Base-by-base conservation (phyloP, 805 yeast genomes). In the Monosporozyma servazzii region DNA sequence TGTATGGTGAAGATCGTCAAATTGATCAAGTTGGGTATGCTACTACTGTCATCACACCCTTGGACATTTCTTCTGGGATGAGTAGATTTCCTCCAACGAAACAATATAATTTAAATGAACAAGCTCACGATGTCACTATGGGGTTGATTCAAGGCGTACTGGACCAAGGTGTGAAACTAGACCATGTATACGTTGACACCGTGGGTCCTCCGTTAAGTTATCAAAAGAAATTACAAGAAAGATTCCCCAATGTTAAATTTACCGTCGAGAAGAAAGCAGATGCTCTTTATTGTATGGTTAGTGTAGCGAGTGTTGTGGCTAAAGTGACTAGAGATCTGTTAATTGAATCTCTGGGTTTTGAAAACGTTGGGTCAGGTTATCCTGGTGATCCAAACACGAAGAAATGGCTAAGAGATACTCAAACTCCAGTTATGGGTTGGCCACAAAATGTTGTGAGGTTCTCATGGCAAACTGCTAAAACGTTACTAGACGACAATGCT, bases 261-360 rank as follows among this genome's bases (percentile, higher is more conserved):
- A 84, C 88, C 0, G 99, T 93, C 6, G 80, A 96, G 8, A 93
- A 93, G 63, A 93, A 93, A 64, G 99, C 99, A 0, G 99, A 93
- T 71, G 82, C 96, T 18, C 64, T 88, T 18, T 93, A 76, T 64
- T 96, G 98, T 1, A 82, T 88, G 50, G 99, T 93, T 7, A 85
- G 95, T 64, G 86, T 95, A 1, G 99, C 99, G 0, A 85, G 95
- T 20, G 87, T 93, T 47, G 90, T 90, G 45, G 99, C 99, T 9
- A 93, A 93, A 64, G 99, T 93, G 6, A 89, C 98, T 0, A 77
- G 99, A 62, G 99, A 93, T 65, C 67, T 78, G 45, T 75, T 49
- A 55, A 65, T 52, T 41, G 73, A 51, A 52, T 60, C 53, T 25
- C 56, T 54, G 18, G 55, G 55, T 6, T 21, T 63, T 58, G 49